phyloP scores from a whole-genome alignment of 2,329 filamentous ascomycete genomes.

The Neoarthrinium moseri region DNA sequence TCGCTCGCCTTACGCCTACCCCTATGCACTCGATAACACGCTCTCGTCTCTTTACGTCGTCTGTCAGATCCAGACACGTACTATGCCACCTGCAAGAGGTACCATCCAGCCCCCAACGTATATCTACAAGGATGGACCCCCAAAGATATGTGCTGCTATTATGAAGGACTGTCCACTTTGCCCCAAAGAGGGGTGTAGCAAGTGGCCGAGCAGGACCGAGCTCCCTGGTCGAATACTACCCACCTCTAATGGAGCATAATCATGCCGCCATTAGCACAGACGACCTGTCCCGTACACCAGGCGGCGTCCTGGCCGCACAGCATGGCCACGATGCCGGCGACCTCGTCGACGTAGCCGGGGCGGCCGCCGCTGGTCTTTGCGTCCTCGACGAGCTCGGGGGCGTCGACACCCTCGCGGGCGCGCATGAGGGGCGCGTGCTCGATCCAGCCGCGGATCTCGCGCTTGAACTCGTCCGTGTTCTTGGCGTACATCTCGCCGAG shows the following conservation, averaged over 20 bases:
- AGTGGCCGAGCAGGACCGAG: too few species aligned
- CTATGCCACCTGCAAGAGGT: too few species aligned
- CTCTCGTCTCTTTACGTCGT: too few species aligned
- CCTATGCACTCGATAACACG: too few species aligned
- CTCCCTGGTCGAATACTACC: too few species aligned
- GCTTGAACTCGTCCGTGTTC: conserved; percentile 41
- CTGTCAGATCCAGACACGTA: too few species aligned
- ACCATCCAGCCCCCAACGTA: too few species aligned
- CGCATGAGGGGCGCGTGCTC: conserved; percentile 60
- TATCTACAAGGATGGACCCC: too few species aligned
- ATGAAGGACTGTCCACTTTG: too few species aligned
- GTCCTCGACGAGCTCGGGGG: conserved; percentile 59
- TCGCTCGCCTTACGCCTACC: too few species aligned
- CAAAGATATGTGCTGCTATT: too few species aligned
- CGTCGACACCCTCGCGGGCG: conserved; percentile 60
- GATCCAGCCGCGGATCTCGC: conserved; percentile 40
- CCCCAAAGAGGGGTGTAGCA: too few species aligned
- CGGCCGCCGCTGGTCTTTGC: conserved; percentile 54
- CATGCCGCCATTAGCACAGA: conserved; percentile 74
- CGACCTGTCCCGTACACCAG: conserved; percentile 78
- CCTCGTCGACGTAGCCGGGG: conserved; percentile 65
- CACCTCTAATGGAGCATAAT: conserved; percentile 9
- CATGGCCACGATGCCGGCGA: conserved; percentile 77
- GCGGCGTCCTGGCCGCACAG: conserved; percentile 68
- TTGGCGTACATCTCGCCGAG: conserved; percentile 50